These are phyloP conservation scores for Didymella arachidicola DNA, from an alignment of 2,329 filamentous ascomycete species.

Conservation along the genomic window DNA sequence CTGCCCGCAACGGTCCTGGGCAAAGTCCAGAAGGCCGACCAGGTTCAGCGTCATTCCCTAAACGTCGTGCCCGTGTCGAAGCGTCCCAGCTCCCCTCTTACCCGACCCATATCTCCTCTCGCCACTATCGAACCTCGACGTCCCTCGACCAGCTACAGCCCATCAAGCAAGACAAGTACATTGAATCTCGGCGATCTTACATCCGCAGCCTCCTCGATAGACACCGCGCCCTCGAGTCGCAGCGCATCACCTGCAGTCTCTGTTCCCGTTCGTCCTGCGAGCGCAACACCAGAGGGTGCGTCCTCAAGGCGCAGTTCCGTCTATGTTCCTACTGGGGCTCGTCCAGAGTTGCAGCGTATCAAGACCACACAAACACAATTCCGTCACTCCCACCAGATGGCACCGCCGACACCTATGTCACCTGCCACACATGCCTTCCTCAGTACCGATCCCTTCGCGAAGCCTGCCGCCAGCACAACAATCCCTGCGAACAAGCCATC, in stretches of 20 bases:
- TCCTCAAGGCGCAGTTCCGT: slow-evolving; percentile 38
- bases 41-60: slow-evolving; percentile 39
- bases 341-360: slow-evolving; percentile 26
- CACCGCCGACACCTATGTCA: slow-evolving; percentile 43
- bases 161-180: slow-evolving; percentile 32
- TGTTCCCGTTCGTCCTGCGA: slow-evolving; percentile 33
- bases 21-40: slow-evolving; percentile 40
- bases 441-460: slow-evolving; percentile 50
- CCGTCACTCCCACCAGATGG: slow-evolving; percentile 30
- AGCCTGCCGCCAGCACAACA: slow-evolving; percentile 36
- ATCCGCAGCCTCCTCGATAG: slow-evolving; percentile 36
- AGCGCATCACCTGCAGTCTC: slow-evolving; percentile 38
- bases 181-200: slow-evolving; percentile 33
- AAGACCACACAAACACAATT: slow-evolving; percentile 33
- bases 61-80: slow-evolving; percentile 27
- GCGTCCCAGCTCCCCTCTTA: slow-evolving; percentile 22
- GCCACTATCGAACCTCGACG: slow-evolving; percentile 34
- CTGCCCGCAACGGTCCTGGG: slow-evolving; percentile 40
- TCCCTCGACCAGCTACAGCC: slow-evolving; percentile 42
- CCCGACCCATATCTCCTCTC: slow-evolving; percentile 36
- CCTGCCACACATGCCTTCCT: slow-evolving; percentile 48
- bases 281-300: slow-evolving; percentile 26
- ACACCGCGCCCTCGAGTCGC: slow-evolving; percentile 33
- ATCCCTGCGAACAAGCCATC: slow-evolving; percentile 46
- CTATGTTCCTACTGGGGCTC: slow-evolving; percentile 33